Conservation (phyloP, 352 stramenopile species). For the Phytophthora cactorum region DNA sequence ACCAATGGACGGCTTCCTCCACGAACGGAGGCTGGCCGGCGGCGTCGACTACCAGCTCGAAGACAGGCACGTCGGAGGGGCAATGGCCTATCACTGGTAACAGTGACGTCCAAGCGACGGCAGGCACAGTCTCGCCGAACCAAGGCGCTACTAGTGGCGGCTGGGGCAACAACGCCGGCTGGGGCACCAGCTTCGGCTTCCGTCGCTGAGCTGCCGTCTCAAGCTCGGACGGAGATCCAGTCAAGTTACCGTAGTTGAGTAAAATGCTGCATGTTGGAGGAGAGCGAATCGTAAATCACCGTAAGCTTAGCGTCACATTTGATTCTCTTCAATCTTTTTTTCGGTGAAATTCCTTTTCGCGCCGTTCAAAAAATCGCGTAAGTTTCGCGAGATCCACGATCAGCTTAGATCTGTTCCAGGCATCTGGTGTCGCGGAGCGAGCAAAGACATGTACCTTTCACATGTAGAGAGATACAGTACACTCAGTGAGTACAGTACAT, state of each 20-base stretch:
- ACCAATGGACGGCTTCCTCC: slow-evolving; percentile 17
- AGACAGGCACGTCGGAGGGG: neutral
- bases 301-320: neutral
- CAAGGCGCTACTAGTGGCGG: slow-evolving; percentile 16
- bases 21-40: slow-evolving; percentile 13
- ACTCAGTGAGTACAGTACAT: neutral
- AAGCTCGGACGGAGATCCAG: neutral
- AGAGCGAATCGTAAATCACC: neutral
- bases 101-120: slow-evolving; percentile 17
- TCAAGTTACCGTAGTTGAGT: neutral
- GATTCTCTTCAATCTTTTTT: neutral
- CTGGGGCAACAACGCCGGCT: slow-evolving; percentile 23
- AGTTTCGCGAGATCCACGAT: too few relatives aligned
- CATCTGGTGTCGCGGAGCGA: neutral
- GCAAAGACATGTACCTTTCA: neutral
- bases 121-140: slow-evolving; percentile 23
- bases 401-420: too few relatives aligned
- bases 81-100: neutral
- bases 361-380: too few relatives aligned
- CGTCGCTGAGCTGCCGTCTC: slow-evolving; percentile 14
- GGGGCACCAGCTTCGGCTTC: slow-evolving; percentile 27
- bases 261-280: neutral
- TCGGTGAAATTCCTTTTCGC: too few relatives aligned
- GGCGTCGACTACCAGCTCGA: neutral
- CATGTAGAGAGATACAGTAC: neutral